phyloP scores from a whole-genome alignment of 2,329 filamentous ascomycete genomes.

The Atkinsonella hypoxylon region DNA sequence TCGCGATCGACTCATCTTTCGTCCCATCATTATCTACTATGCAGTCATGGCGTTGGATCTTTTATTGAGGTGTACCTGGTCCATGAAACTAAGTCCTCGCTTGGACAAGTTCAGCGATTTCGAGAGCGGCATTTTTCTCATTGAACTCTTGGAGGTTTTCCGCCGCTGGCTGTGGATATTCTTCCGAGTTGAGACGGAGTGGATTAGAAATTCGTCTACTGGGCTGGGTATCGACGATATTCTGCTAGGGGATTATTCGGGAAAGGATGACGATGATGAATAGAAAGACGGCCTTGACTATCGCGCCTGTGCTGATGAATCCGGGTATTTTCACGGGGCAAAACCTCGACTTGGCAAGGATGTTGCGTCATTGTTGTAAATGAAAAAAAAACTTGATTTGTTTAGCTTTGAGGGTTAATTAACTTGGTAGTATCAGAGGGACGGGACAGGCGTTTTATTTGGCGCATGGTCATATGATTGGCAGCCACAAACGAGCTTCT shows the following conservation, averaged over 20 bases:
- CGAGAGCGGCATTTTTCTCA: constrained; percentile 77
- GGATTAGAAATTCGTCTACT: constrained; percentile 47
- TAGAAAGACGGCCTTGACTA: constrained; percentile 6
- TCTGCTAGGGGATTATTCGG: constrained; percentile 58
- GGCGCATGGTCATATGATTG: no score
- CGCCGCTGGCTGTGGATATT: constrained; percentile 96
- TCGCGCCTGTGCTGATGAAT: not conserved
- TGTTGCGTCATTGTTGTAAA: not conserved
- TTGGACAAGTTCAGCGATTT: constrained; percentile 76
- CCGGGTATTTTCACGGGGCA: no score
- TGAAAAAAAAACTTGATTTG: no score
- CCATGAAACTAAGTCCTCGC: constrained; percentile 71
- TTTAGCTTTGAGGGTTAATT: no score
- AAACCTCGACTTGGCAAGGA: not conserved
- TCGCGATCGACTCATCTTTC: constrained; percentile 61
- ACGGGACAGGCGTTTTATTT: no score
- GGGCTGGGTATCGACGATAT: constrained; percentile 56
- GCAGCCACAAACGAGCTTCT: no score
- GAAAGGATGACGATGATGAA: constrained; percentile 39
- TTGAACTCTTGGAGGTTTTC: constrained; percentile 78
- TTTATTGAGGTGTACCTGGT: constrained; percentile 79
- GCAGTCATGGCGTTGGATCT: constrained; percentile 67
- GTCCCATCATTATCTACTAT: constrained; percentile 68
- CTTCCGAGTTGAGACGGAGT: constrained; percentile 89
- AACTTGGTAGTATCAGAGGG: no score